phyloP scores from a whole-genome alignment of 139 green algal species.

The Spirogloea muscicola region DNA sequence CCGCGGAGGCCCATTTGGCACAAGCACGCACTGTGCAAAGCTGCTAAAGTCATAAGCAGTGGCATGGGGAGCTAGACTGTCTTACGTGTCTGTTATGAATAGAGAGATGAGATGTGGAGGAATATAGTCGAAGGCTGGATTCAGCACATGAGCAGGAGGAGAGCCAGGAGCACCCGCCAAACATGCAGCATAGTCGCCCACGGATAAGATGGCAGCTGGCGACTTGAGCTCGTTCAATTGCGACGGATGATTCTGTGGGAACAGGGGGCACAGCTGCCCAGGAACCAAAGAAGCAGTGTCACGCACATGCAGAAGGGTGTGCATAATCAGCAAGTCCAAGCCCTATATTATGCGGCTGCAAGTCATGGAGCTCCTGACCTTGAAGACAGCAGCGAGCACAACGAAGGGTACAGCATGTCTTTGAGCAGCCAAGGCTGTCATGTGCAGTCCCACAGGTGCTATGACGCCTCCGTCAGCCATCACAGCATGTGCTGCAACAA shows the following conservation, averaged over 20 bases:
- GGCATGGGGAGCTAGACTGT: not conserved
- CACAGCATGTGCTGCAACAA: conserved; percentile 82
- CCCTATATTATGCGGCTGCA: not conserved
- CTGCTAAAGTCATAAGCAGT: not conserved
- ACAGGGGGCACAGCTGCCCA: conserved; percentile 75
- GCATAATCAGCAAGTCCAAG: not conserved
- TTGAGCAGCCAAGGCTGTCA: conserved; percentile 80
- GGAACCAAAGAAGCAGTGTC: not conserved
- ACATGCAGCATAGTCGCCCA: conserved; percentile 36
- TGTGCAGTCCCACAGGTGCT: conserved; percentile 66
- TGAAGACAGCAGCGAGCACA: conserved; percentile 62
- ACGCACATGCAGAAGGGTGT: not conserved
- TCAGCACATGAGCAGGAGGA: conserved; percentile 67
- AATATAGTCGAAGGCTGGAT: conserved; percentile 91
- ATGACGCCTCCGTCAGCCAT: conserved; percentile 93
- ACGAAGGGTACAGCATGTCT: conserved; percentile 88
- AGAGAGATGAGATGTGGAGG: conserved; percentile 79
- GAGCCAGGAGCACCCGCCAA: not conserved
- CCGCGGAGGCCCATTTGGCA: not conserved
- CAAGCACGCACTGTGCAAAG: not conserved
- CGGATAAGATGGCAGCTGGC: conserved; percentile 41
- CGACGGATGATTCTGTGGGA: conserved; percentile 81
- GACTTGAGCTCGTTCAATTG: conserved; percentile 67
- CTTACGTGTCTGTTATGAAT: conserved; percentile 46
- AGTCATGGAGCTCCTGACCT: conserved; percentile 69